These are phyloP conservation scores for Ogataea polymorpha DNA, from an alignment of 805 yeast genomes.

Conservation along the genomic window DNA sequence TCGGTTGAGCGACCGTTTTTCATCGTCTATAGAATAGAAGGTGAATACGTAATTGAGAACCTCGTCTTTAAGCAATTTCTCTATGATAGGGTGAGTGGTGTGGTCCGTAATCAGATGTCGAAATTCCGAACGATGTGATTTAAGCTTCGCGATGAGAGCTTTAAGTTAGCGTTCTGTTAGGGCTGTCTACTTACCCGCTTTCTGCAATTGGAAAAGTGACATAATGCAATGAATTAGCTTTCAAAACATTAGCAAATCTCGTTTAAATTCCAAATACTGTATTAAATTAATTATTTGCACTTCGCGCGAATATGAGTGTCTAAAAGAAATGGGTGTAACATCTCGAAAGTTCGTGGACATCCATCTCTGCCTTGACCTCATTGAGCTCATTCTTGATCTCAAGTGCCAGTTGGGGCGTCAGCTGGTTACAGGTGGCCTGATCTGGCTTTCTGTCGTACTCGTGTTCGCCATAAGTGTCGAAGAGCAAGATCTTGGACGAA, in stretches of 20 bases:
- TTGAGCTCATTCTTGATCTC: conserved; percentile 84
- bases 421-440: conserved; percentile 84
- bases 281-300: conserved; percentile 2
- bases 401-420: conserved; percentile 84
- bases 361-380: conserved; percentile 75
- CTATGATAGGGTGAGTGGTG: conserved; percentile 27
- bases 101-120: conserved; percentile 32
- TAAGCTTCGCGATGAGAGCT: conserved; percentile 21
- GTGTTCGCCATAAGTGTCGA: conserved; percentile 75
- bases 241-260: background rate
- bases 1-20: conserved; percentile 27
- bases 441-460: conserved; percentile 95
- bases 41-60: conserved; percentile 31
- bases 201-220: conserved; percentile 26
- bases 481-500: conserved; percentile 77
- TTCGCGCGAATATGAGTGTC: conserved; percentile 5
- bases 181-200: conserved; percentile 16
- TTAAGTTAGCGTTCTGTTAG: background rate
- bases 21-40: conserved; percentile 29
- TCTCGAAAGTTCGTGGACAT: conserved; percentile 71
- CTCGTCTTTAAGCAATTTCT: conserved; percentile 26
- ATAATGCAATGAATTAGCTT: conserved; percentile 3
- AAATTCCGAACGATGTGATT: conserved; percentile 18
- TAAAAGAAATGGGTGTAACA: conserved; percentile 83
- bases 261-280: background rate